A percentile compares a stretch with the other conserved stretches of the same genome.
These are phyloP conservation scores for Pseudopithomyces chartarum DNA, from an alignment of 2,329 filamentous ascomycete species.

Conservation along the genomic window DNA sequence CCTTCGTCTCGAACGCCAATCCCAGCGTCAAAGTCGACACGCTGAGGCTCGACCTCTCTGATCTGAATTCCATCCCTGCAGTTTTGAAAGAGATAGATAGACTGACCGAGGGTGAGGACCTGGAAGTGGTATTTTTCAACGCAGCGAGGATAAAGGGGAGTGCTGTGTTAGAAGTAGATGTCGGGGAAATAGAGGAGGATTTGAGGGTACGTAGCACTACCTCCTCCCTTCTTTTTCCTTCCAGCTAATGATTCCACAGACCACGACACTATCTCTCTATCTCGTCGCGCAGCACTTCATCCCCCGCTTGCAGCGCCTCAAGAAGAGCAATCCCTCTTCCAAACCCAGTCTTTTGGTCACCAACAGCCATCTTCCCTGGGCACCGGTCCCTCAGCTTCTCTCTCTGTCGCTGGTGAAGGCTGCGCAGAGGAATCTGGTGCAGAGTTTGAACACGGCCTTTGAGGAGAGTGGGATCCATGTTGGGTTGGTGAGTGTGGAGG, in stretches of 20 bases:
- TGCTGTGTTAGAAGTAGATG: conserved; percentile 48
- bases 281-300: conserved; percentile 54
- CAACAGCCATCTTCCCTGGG: conserved; percentile 53
- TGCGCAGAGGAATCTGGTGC: conserved; percentile 56
- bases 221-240: background rate
- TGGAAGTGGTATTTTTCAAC: conserved; percentile 60
- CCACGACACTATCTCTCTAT: conserved; percentile 56
- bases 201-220: conserved; percentile 48
- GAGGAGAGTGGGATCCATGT: conserved; percentile 51
- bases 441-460: conserved; percentile 51
- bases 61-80: conserved; percentile 44
- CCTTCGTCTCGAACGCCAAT: conserved; percentile 37
- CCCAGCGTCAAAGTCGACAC: conserved; percentile 47
- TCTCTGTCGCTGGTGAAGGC: conserved; percentile 58
- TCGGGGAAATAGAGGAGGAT: conserved; percentile 56
- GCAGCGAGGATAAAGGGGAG: conserved; percentile 55
- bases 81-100: conserved; percentile 50
- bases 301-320: conserved; percentile 45
- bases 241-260: conserved; percentile 33
- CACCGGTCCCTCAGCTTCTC: conserved; percentile 55
- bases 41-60: conserved; percentile 52
- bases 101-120: conserved; percentile 32
- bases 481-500: conserved; percentile 54
- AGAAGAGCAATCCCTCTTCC: conserved; percentile 30
- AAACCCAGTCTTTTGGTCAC: conserved; percentile 57